Conservation (phyloP, 805 yeast species). For the Blastobotrys parvus region DNA sequence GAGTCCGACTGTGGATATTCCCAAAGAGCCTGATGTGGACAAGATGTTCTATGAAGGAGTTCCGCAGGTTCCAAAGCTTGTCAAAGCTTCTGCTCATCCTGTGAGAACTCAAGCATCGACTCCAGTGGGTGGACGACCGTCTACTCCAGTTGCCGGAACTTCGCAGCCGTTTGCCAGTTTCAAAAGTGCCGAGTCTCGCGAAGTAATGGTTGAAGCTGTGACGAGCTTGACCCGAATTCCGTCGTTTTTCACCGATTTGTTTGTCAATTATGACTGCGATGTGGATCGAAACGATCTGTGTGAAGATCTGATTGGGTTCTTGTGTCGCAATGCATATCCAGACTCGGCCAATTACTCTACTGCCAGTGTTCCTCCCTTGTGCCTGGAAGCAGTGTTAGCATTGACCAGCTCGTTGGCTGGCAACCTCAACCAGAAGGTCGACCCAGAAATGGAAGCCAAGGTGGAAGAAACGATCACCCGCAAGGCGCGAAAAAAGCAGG, state of each 20-base stretch:
- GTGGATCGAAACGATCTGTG: slow-evolving; percentile 77
- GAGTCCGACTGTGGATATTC: slow-evolving; percentile 29
- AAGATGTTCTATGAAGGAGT: slow-evolving; percentile 33
- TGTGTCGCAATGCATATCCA: slow-evolving; percentile 75
- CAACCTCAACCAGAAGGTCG: slow-evolving; percentile 24
- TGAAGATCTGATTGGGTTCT: slow-evolving; percentile 53
- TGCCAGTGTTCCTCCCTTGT: slow-evolving; percentile 84
- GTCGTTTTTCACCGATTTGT: slow-evolving; percentile 59
- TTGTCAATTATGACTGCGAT: slow-evolving; percentile 83
- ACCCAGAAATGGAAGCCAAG: slow-evolving; percentile 8
- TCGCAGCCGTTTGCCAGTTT: background rate
- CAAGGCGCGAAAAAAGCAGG: slow-evolving; percentile 50
- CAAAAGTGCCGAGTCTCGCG: slow-evolving; percentile 42
- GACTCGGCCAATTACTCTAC: slow-evolving; percentile 76
- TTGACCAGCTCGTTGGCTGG: slow-evolving; percentile 57
- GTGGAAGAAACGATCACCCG: slow-evolving; percentile 11
- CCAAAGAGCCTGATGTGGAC: slow-evolving; percentile 31
- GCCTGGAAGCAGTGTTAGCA: slow-evolving; percentile 78
- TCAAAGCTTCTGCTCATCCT: slow-evolving; percentile 41
- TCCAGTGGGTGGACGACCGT: slow-evolving; percentile 11
- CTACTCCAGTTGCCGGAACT: slow-evolving; percentile 7
- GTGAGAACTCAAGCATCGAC: slow-evolving; percentile 17
- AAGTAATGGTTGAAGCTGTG: slow-evolving; percentile 73
- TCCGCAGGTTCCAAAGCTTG: slow-evolving; percentile 39
- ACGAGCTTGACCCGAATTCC: slow-evolving; percentile 60